Percentiles rank a stretch among this genome's conserved stretches.
Evolutionary conservation across 169 alveolate species (phyloP).

Genomic region (Eimeria zaria): DNA sequence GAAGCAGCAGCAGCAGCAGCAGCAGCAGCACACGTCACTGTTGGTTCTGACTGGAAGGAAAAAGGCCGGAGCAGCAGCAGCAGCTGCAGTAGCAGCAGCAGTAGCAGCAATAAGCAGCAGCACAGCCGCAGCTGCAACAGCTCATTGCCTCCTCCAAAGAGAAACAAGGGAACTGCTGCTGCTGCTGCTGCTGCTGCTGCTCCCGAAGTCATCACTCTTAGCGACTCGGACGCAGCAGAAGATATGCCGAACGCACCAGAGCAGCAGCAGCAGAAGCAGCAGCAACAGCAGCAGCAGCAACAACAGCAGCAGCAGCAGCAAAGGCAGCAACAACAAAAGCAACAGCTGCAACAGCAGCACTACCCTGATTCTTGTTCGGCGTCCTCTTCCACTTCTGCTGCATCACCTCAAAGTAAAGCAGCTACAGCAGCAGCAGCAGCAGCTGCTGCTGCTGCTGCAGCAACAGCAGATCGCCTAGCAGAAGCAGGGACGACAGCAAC

Average conservation of each 20-base stretch:
- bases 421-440: constrained; percentile 34
- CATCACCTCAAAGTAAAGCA: background rate
- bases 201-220: background rate
- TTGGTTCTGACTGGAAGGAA: background rate
- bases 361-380: background rate
- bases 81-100: constrained; percentile 34
- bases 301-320: too few relatives aligned
- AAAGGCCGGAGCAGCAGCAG: constrained; percentile 3
- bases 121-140: constrained; percentile 16
- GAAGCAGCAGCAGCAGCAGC: constrained; percentile 35
- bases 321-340: too few relatives aligned
- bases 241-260: background rate
- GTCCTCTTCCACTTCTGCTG: background rate
- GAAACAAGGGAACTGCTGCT: background rate
- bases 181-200: constrained; percentile 11
- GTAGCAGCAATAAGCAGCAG: background rate
- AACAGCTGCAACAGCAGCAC: too few relatives aligned
- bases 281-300: constrained; percentile 49
- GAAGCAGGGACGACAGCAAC: too few relatives aligned
- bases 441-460: background rate
- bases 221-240: constrained; percentile 5
- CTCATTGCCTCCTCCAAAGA: background rate
- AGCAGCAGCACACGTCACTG: background rate
- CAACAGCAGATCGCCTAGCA: constrained; percentile 19
- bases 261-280: constrained; percentile 27